Evolutionary conservation across 352 stramenopile genomes (phyloP), one percentile per base, ranked within the genome.

Genomic region (Phytophthora hibernalis): DNA sequence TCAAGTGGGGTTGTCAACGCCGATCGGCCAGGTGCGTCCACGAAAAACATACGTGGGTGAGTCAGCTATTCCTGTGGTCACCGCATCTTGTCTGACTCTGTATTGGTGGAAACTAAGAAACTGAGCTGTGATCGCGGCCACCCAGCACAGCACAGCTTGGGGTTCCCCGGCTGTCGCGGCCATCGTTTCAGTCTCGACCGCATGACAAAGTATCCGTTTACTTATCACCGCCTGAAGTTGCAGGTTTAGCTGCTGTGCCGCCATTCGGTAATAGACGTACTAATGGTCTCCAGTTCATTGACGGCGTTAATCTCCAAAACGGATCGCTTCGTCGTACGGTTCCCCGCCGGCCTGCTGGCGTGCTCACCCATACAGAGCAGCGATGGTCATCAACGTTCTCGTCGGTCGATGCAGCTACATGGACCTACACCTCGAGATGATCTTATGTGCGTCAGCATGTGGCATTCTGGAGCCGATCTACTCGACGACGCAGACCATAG

Each of bases 401-500:
- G 33, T 49, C 28, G 43, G 31, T 21, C 18, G 43, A 52, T 47
- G 13, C 42, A 16, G 30, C 48, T 50, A 31, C 18, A 18, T 8
- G 21, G 20, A 44, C 37, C 6, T 6, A 44, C 16, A 49, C 30
- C 47, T 31, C 49, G 11, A 33, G 22, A 33, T 45, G 30, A 55
- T 56, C 31, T 30, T 54, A 37, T 43, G 49, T 22, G 31, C 30
- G 33, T 8, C 37, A 37, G 51, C 61, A 68, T 68, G 43, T 68
- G 52, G 43, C 52, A 56, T 47, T 38, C 22, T 24, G 61, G 61
- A 68, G 51, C 35, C 30, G 48, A 18, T 16, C 33, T 21, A 18
- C 51, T 61, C 26, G 43, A 61, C 60, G 42, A 68, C 33, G 49
- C 50, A 33, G 50, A 49, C 43, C 21, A 28, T 35, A 68, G 50